phyloP scores from a whole-genome alignment of 2,329 filamentous ascomycete genomes.

The Cytospora schulzeri region DNA sequence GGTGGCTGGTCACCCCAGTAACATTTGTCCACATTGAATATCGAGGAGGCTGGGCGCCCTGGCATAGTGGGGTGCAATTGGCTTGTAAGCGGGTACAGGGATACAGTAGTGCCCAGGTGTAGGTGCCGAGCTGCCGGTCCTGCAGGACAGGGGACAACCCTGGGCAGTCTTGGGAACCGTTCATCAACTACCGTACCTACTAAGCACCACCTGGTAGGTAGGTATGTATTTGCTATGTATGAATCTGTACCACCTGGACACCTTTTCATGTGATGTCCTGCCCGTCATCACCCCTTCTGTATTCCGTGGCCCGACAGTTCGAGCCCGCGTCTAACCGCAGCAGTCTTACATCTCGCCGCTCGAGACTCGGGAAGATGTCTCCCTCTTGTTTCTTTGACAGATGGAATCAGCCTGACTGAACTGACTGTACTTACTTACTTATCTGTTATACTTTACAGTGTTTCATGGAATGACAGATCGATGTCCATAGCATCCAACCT shows the following conservation, averaged over 20 bases:
- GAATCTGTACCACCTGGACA: no score
- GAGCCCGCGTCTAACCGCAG: not conserved
- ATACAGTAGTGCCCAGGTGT: no score
- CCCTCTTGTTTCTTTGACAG: not conserved
- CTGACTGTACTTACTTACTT: not conserved
- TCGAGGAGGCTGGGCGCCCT: conserved; percentile 24
- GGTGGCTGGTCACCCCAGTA: conserved; percentile 28
- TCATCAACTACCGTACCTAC: not conserved
- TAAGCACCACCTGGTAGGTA: no score
- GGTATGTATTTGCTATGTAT: no score
- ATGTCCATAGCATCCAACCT: not conserved
- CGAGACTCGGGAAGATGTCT: not conserved
- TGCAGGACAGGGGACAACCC: not conserved
- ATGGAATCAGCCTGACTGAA: not conserved
- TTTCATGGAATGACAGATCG: not conserved
- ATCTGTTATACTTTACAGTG: not conserved
- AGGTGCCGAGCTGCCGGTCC: conserved; percentile 16
- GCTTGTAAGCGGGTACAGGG: not conserved
- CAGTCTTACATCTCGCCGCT: not conserved
- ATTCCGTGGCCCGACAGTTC: not conserved
- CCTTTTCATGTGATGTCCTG: not conserved
- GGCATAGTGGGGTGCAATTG: not conserved
- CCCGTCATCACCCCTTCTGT: not conserved
- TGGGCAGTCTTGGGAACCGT: not conserved
- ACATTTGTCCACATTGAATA: conserved; percentile 6